Evolutionary conservation across 768 basidiomycete species (phyloP).

Genomic region (Russula sp.): DNA sequence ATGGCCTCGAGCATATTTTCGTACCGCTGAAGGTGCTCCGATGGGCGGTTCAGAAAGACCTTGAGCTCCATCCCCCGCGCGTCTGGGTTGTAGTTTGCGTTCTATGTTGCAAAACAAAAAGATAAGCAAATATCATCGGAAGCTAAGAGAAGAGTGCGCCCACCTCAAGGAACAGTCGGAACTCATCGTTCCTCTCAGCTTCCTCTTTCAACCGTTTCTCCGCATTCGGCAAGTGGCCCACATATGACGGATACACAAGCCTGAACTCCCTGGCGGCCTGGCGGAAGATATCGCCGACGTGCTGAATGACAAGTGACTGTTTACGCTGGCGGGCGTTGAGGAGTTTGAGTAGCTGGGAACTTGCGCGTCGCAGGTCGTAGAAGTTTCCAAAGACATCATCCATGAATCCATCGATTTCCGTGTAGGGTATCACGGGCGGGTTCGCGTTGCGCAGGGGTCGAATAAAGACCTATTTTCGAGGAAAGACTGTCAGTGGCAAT

Average conservation of each 20-base stretch:
- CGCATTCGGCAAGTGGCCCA: conserved; percentile 79
- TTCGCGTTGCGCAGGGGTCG: conserved; percentile 50
- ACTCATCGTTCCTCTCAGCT: conserved; percentile 72
- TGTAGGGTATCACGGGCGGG: conserved; percentile 53
- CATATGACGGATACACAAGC: conserved; percentile 79
- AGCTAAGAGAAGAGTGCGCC: conserved; percentile 17
- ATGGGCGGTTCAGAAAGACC: conserved; percentile 73
- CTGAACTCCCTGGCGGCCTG: conserved; percentile 86
- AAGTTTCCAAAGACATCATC: conserved; percentile 90
- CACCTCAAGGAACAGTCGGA: conserved; percentile 85
- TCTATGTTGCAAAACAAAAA: conserved; percentile 26
- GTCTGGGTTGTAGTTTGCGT: conserved; percentile 53
- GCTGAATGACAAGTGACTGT: conserved; percentile 75
- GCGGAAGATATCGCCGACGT: conserved; percentile 87
- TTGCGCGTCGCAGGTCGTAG: conserved; percentile 80
- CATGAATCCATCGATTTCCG: conserved; percentile 75
- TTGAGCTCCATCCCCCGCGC: conserved; percentile 67
- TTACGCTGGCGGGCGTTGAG: conserved; percentile 84
- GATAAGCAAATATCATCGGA: neutral
- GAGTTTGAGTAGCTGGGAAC: conserved; percentile 76
- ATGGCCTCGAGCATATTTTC: conserved; percentile 85
- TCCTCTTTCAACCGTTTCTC: conserved; percentile 89
- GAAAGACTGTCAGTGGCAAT: conserved; percentile 43
- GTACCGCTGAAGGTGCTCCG: conserved; percentile 81
- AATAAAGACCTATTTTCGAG: conserved; percentile 48